Percentiles rank a stretch among this genome's conserved stretches.
Evolutionary conservation across 2,329 filamentous ascomycete genomes (phyloP).

Genomic region (Stagonosporopsis vannaccii): DNA sequence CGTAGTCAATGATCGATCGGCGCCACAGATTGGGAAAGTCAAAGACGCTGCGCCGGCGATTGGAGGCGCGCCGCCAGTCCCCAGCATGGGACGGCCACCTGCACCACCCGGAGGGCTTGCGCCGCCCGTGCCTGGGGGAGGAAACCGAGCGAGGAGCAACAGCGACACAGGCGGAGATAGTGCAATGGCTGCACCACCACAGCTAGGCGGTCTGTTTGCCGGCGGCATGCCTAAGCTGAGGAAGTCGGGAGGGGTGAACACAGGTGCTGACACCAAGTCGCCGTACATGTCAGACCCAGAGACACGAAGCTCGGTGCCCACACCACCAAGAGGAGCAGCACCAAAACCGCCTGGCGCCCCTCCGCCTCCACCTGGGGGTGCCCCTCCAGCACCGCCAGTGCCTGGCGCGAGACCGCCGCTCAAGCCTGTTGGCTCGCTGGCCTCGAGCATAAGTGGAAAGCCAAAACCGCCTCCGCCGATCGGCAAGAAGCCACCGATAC

Average conservation of each 20-base stretch:
- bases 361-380: conserved; percentile 38
- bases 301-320: conserved; percentile 57
- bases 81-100: conserved; percentile 58
- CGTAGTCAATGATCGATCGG: conserved; percentile 90
- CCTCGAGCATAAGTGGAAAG: conserved; percentile 64
- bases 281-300: conserved; percentile 86
- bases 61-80: conserved; percentile 83
- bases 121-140: conserved; percentile 67
- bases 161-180: conserved; percentile 68
- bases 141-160: conserved; percentile 75
- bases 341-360: conserved; percentile 56
- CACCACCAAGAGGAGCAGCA: conserved; percentile 61
- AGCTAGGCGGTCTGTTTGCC: conserved; percentile 86
- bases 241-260: conserved; percentile 75
- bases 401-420: conserved; percentile 65
- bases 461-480: conserved; percentile 77
- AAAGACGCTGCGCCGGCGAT: conserved; percentile 67
- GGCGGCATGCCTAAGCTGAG: conserved; percentile 95
- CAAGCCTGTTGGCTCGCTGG: conserved; percentile 66
- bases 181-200: conserved; percentile 62
- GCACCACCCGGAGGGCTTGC: conserved; percentile 72
- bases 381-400: conserved; percentile 53
- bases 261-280: conserved; percentile 66
- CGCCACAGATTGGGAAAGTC: conserved; percentile 70
- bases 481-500: conserved; percentile 74